Conservation (phyloP, 2,329 filamentous ascomycete species). For the Scytalidium lignicola region DNA sequence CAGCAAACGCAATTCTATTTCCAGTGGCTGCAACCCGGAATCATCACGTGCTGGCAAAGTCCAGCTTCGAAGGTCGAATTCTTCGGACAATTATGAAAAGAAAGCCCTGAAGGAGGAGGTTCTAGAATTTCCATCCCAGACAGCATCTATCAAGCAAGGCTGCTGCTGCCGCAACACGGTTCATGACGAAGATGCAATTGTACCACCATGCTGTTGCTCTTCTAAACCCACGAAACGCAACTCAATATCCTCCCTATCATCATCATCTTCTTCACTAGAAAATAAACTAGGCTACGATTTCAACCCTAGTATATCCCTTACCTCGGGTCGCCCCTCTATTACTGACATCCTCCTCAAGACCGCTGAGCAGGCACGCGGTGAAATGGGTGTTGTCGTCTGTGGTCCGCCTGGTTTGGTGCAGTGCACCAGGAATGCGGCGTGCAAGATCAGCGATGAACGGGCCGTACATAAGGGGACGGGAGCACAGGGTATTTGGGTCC, state of each 20-base stretch:
- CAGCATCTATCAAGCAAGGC: slow-evolving; percentile 14
- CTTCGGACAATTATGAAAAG: background rate
- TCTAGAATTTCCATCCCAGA: slow-evolving; percentile 1
- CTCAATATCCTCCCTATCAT: slow-evolving; percentile 9
- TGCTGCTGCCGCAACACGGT: slow-evolving; percentile 47
- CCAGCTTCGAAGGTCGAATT: slow-evolving; percentile 1
- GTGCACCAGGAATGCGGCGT: slow-evolving; percentile 50
- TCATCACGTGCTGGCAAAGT: background rate
- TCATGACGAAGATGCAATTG: slow-evolving; percentile 37
- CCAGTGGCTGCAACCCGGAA: slow-evolving; percentile 5
- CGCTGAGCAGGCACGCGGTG: slow-evolving; percentile 54
- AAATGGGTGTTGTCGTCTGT: slow-evolving; percentile 59
- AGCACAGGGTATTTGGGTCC: slow-evolving; percentile 58
- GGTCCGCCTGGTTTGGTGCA: slow-evolving; percentile 50
- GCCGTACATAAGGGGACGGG: slow-evolving; percentile 64
- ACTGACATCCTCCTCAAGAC: slow-evolving; percentile 46
- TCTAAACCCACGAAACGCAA: slow-evolving; percentile 17
- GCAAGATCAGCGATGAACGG: slow-evolving; percentile 55
- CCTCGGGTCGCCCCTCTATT: slow-evolving; percentile 47
- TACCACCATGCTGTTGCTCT: slow-evolving; percentile 33
- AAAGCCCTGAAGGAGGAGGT: slow-evolving; percentile 15
- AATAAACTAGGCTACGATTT: background rate
- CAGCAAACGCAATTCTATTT: slow-evolving; percentile 12
- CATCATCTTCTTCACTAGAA: slow-evolving; percentile 2
- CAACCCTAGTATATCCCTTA: slow-evolving; percentile 7